These are phyloP conservation scores for Lyophyllum atratum DNA, from an alignment of 768 basidiomycete species.

Conservation along the genomic window DNA sequence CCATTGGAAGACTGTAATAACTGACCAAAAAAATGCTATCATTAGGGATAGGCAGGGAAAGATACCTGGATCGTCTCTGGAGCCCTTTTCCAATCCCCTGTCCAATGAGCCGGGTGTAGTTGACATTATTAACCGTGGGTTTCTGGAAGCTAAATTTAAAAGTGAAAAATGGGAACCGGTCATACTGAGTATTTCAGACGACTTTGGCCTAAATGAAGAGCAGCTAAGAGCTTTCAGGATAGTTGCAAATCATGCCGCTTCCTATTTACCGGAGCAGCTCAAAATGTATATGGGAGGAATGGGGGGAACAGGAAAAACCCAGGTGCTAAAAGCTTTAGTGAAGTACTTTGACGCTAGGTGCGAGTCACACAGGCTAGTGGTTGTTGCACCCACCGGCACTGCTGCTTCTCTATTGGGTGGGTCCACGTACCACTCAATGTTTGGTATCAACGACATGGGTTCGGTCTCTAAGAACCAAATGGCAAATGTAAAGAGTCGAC, in stretches of 20 bases:
- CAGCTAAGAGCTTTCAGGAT: not conserved
- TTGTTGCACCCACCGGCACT: slow-evolving; percentile 22
- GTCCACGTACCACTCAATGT: slow-evolving; percentile 21
- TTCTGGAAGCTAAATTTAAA: not conserved
- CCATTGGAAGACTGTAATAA: not conserved
- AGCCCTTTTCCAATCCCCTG: not conserved
- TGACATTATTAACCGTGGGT: not conserved
- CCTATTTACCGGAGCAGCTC: not conserved
- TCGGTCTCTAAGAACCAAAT: not conserved
- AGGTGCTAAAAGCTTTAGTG: slow-evolving; percentile 13
- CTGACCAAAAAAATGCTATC: not conserved
- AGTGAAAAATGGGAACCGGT: not conserved
- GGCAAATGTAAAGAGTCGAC: not conserved
- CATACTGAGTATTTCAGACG: not conserved
- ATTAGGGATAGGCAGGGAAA: not conserved
- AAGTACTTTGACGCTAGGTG: slow-evolving; percentile 9
- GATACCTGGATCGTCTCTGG: not conserved
- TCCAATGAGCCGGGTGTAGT: not conserved
- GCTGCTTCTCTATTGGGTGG: slow-evolving; percentile 22
- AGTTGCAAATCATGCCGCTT: slow-evolving; percentile 3
- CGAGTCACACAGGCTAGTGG: slow-evolving; percentile 5
- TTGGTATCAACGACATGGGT: not conserved
- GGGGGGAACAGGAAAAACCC: slow-evolving; percentile 21
- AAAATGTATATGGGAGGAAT: slow-evolving; percentile 20
- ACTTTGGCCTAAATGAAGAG: not conserved